Evolutionary conservation across 1,284 basidiomycete species (phyloP), one percentile per base, ranked within the genome.

Genomic region (Pseudozyma sp.): DNA sequence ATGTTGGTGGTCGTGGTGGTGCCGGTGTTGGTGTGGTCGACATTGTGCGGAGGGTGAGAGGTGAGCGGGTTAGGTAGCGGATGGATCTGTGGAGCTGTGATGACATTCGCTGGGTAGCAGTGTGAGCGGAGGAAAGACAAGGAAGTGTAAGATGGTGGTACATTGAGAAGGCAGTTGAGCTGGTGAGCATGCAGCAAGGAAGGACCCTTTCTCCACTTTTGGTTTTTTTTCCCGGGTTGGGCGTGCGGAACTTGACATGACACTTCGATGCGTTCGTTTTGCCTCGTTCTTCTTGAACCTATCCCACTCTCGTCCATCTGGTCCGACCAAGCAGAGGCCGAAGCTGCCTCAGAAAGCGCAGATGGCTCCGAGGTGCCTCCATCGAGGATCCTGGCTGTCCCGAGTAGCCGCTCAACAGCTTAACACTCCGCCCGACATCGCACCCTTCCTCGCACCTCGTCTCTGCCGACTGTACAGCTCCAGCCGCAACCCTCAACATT

Each of bases 11-110:
- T 5, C 53, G 14, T 2, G 57, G 33, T 5, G 52, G 6, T 17
- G 56, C 9, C 16, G 52, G 17, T 17, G 50, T 1, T 5, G 35
- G 13, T 6, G 59, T 42, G 42, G 45, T 58, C 8, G 60, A 59
- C 55, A 68, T 63, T 14, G 46, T 35, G 35, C 51, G 58, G 11
- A 42, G n/a, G 10, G 7, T 0, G 9, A 39, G 2, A 7, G 33
- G 4, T 5, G 33, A 8, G 11, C 17, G 24, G 14, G 4, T 29
- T 34, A n/a, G 11, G 45, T 10, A 30, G 24, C 44, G 44, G 0
- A 39, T 13, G 7, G 34, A 7, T 29, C 43, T 31, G 14, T n/a
- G 52, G 4, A 54, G 16, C 19, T 24, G 44, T n/a, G 24, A 19
- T 7, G 52, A 54, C 52, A 54, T 54, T 17, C 40, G 51, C 19